Evolutionary conservation across 2,329 filamentous ascomycete species (phyloP).

Genomic region (Pseudocercospora cruenta): DNA sequence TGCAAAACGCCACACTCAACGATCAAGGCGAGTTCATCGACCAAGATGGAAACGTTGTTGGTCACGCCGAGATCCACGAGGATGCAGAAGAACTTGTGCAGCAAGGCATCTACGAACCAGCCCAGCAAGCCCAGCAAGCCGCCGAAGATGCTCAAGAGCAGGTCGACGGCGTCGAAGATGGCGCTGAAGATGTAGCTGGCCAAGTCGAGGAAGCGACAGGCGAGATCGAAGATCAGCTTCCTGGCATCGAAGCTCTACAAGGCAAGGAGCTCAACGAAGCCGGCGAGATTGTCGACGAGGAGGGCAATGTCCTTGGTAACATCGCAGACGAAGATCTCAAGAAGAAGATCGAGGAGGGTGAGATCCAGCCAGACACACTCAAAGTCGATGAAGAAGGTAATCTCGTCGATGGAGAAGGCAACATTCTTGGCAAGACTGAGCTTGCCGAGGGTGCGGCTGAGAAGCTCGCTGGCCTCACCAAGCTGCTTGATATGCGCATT

Average conservation of each 20-base stretch:
- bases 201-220: constrained; percentile 34
- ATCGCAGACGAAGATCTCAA: constrained; percentile 50
- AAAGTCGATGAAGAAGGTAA: constrained; percentile 56
- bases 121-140: constrained; percentile 46
- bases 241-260: constrained; percentile 56
- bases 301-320: constrained; percentile 55
- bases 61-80: constrained; percentile 55
- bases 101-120: constrained; percentile 50
- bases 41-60: constrained; percentile 57
- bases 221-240: constrained; percentile 53
- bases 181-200: constrained; percentile 36
- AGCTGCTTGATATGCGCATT: constrained; percentile 49
- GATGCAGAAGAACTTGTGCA: constrained; percentile 48
- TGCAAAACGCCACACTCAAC: constrained; percentile 55
- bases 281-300: constrained; percentile 53
- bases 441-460: constrained; percentile 54
- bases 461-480: constrained; percentile 47
- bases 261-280: constrained; percentile 56
- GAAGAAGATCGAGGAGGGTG: constrained; percentile 43
- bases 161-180: constrained; percentile 37
- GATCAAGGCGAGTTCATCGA: constrained; percentile 60
- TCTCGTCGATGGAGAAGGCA: constrained; percentile 55
- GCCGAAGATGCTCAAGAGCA: constrained; percentile 43
- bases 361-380: constrained; percentile 52
- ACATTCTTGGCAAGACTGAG: constrained; percentile 55